Conservation (phyloP, 495 filamentous ascomycete genomes). For the Emericellopsis terricola region DNA sequence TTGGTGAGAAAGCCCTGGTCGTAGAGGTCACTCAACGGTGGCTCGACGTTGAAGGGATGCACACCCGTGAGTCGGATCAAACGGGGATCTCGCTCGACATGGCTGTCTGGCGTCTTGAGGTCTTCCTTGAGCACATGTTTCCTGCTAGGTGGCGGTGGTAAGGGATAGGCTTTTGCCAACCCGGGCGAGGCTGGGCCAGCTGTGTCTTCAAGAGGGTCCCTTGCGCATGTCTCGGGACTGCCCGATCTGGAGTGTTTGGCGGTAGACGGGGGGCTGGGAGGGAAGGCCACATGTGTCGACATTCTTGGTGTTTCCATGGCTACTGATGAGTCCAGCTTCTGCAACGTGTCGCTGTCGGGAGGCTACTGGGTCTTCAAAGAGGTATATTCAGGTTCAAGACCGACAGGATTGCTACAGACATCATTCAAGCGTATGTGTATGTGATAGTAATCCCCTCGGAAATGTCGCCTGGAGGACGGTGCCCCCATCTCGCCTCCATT, state of each 20-base stretch:
- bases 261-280: slow-evolving; percentile 9
- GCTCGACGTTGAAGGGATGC: slow-evolving; percentile 90
- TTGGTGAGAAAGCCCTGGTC: slow-evolving; percentile 82
- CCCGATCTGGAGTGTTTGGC: slow-evolving; percentile 7
- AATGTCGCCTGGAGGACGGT: no score
- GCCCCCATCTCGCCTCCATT: no score
- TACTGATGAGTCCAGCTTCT: no score
- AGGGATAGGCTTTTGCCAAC: slow-evolving; percentile 22
- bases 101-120: slow-evolving; percentile 16
- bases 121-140: slow-evolving; percentile 55
- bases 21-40: slow-evolving; percentile 63
- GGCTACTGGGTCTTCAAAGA: no score
- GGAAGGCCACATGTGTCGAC: slow-evolving; percentile 1
- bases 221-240: slow-evolving; percentile 3
- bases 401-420: no score
- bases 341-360: no score
- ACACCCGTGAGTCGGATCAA: slow-evolving; percentile 79
- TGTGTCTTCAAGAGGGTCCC: not conserved
- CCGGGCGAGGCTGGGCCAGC: not conserved
- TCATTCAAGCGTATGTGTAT: no score
- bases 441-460: no score
- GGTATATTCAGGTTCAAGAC: no score
- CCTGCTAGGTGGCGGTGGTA: slow-evolving; percentile 52
- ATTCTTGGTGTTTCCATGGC: no score
- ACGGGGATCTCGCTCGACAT: slow-evolving; percentile 33